Percentiles rank a stretch among this genome's conserved stretches.
Evolutionary conservation across 768 basidiomycete species (phyloP).

Genomic region (Pisolithus microcarpus): DNA sequence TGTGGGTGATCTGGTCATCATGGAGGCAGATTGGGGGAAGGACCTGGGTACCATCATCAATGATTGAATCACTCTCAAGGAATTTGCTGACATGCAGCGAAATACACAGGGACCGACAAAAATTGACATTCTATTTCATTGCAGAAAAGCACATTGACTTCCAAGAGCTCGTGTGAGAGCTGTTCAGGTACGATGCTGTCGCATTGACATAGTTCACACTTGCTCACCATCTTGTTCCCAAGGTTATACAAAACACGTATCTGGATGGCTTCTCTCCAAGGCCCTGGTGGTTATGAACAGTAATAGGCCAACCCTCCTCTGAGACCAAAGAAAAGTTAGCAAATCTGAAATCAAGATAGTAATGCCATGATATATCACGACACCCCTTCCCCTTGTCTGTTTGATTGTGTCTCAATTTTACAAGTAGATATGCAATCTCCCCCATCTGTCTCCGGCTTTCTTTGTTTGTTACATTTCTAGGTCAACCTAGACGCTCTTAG

Average conservation of each 20-base stretch:
- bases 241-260: slow-evolving; percentile 91
- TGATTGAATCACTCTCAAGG: too few relatives aligned
- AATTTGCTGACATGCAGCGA: too few relatives aligned
- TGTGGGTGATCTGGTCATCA: too few relatives aligned
- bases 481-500: slow-evolving; percentile 21
- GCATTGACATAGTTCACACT: too few relatives aligned
- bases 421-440: slow-evolving; percentile 25
- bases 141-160: too few relatives aligned
- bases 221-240: not conserved
- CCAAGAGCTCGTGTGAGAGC: too few relatives aligned
- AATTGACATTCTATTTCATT: too few relatives aligned
- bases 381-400: slow-evolving; percentile 3
- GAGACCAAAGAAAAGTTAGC: too few relatives aligned
- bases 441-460: not conserved
- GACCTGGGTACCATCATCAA: too few relatives aligned
- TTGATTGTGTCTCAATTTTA: slow-evolving; percentile 12
- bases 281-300: slow-evolving; percentile 37
- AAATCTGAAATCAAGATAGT: slow-evolving; percentile 1
- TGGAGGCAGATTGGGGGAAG: too few relatives aligned
- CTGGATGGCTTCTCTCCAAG: slow-evolving; percentile 87
- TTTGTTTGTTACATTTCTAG: slow-evolving; percentile 23
- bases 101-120: too few relatives aligned
- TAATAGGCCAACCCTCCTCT: slow-evolving; percentile 12
- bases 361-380: slow-evolving; percentile 12
- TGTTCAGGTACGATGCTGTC: too few relatives aligned